Conservation (phyloP, 2,329 filamentous ascomycete species). For the Hawksworthiomyces lignivorus region DNA sequence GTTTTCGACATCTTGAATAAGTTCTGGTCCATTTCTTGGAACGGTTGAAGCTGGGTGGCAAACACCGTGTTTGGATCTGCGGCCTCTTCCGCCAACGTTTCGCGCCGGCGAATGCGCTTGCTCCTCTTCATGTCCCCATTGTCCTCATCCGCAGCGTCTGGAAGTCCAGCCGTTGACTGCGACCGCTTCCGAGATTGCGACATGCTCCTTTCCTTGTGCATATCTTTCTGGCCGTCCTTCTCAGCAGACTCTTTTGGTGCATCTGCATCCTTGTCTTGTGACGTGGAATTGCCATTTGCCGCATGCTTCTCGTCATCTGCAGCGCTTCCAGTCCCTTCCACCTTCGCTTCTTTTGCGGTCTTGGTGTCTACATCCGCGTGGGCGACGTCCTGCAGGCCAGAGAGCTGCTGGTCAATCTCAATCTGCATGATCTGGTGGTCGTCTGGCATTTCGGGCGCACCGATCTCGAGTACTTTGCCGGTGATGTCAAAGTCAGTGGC, state of each 20-base stretch:
- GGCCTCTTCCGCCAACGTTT: conserved; percentile 46
- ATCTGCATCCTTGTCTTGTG: conserved; percentile 1
- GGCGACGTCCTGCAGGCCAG: background rate
- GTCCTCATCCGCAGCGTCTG: conserved; percentile 44
- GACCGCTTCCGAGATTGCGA: conserved; percentile 45
- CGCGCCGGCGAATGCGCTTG: conserved; percentile 56
- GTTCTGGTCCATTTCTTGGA: conserved; percentile 48
- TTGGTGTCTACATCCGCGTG: conserved; percentile 1
- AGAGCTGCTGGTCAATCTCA: conserved; percentile 29
- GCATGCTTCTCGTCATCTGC: background rate
- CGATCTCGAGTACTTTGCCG: conserved; percentile 27
- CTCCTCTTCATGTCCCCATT: conserved; percentile 52
- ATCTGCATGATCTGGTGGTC: conserved; percentile 31
- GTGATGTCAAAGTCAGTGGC: conserved; percentile 26
- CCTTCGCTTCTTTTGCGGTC: background rate
- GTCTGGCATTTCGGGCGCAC: conserved; percentile 28
- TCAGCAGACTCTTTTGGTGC: background rate
- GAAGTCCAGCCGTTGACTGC: conserved; percentile 52
- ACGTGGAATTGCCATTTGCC: background rate
- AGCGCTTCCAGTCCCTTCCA: background rate
- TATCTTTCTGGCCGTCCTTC: conserved; percentile 2
- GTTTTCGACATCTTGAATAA: conserved; percentile 49
- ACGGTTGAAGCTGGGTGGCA: conserved; percentile 48
- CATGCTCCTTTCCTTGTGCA: conserved; percentile 25
- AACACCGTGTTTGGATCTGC: conserved; percentile 44